Evolutionary conservation across 768 basidiomycete species (phyloP).

Genomic region (Nidularia pulvinata): DNA sequence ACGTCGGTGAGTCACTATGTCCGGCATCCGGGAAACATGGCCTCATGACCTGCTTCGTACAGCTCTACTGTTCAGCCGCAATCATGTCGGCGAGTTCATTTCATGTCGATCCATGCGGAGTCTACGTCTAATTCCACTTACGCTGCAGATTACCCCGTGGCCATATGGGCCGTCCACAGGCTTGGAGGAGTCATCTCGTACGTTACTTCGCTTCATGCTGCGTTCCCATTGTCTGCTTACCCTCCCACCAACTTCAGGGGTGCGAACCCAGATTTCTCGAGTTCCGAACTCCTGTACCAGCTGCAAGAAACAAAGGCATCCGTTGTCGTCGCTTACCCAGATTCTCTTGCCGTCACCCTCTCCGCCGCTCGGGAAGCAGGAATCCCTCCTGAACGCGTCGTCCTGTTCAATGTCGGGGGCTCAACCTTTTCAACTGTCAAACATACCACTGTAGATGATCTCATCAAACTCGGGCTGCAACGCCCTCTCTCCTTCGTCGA

Average conservation of each 20-base stretch:
- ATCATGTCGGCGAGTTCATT: constrained; percentile 53
- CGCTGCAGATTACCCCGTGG: constrained; percentile 48
- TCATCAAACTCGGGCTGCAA: constrained; percentile 49
- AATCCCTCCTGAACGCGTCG: constrained; percentile 37
- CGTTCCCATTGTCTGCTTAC: background rate
- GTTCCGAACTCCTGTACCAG: constrained; percentile 56
- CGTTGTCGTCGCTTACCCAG: constrained; percentile 46
- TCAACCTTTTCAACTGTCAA: constrained; percentile 2
- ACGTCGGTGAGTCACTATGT: constrained; percentile 39
- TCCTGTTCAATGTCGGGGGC: constrained; percentile 34
- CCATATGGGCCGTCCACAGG: constrained; percentile 55
- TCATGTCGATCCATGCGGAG: too few species aligned
- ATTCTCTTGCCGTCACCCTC: constrained; percentile 37
- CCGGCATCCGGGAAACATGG: background rate
- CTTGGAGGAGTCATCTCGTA: constrained; percentile 60
- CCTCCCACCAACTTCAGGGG: constrained; percentile 26
- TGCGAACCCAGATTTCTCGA: constrained; percentile 62
- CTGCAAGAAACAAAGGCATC: constrained; percentile 45
- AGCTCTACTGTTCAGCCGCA: constrained; percentile 69
- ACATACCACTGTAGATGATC: constrained; percentile 35
- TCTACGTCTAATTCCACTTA: background rate
- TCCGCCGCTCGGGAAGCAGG: constrained; percentile 34
- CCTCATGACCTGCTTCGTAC: background rate
- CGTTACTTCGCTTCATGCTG: background rate
- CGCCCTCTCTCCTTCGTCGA: constrained; percentile 41